Percentiles rank a stretch among this genome's conserved stretches.
phyloP scores from a whole-genome alignment of 2,329 filamentous ascomycete genomes.

The Thielaviopsis punctulata region DNA sequence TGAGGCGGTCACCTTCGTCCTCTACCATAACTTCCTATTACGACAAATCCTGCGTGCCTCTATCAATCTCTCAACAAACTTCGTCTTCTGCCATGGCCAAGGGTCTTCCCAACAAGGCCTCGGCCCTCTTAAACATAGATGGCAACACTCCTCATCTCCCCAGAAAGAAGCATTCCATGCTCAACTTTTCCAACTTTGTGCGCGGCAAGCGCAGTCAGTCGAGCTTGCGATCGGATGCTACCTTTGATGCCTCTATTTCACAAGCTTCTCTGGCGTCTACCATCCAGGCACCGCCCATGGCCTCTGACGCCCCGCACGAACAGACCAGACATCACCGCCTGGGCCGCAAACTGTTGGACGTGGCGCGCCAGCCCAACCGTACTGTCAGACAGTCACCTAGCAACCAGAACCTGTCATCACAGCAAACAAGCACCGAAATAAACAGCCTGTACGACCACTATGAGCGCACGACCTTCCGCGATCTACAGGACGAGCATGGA shows the following conservation, averaged over 20 bases:
- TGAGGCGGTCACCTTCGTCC: slow-evolving; percentile 32
- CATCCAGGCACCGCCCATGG: slow-evolving; percentile 20
- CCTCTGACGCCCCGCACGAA: slow-evolving; percentile 1
- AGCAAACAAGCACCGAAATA: slow-evolving; percentile 21
- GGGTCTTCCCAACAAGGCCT: slow-evolving; percentile 31
- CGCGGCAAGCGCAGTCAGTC: slow-evolving; percentile 17
- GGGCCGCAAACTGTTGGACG: slow-evolving; percentile 9
- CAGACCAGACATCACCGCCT: slow-evolving; percentile 7
- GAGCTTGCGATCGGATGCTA: slow-evolving; percentile 19
- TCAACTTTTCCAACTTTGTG: slow-evolving; percentile 26
- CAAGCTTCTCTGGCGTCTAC: slow-evolving; percentile 27
- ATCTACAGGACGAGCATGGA: slow-evolving; percentile 20
- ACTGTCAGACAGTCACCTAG: slow-evolving; percentile 4
- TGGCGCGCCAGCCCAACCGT: slow-evolving; percentile 2
- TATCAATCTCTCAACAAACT: slow-evolving; percentile 42
- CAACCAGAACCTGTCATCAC: slow-evolving; percentile 6
- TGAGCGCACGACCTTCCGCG: slow-evolving; percentile 35
- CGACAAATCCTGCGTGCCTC: slow-evolving; percentile 36
- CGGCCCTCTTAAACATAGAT: slow-evolving; percentile 29
- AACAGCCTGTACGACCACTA: slow-evolving; percentile 40
- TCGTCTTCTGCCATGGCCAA: slow-evolving; percentile 42
- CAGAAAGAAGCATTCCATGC: slow-evolving; percentile 28
- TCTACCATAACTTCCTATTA: slow-evolving; percentile 41
- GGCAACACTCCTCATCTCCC: slow-evolving; percentile 14
- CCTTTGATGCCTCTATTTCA: slow-evolving; percentile 21